phyloP scores from a whole-genome alignment of 169 alveolate species.

The Perkinsus olseni region DNA sequence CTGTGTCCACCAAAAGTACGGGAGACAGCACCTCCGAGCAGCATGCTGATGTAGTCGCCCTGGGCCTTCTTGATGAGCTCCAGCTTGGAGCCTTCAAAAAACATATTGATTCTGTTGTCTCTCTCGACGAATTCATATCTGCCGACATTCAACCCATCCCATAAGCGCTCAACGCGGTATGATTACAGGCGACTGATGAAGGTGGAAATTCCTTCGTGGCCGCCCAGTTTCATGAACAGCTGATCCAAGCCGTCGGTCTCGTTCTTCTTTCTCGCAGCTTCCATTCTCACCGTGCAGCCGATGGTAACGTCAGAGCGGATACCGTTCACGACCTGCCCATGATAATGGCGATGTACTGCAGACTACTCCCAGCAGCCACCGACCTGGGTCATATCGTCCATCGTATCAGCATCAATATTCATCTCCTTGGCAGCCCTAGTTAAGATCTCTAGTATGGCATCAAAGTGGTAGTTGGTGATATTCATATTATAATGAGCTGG shows the following conservation, averaged over 20 bases:
- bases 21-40: not conserved
- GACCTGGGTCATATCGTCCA: not conserved
- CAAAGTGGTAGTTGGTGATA: not conserved
- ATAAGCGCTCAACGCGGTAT: not conserved
- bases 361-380: not conserved
- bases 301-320: not conserved
- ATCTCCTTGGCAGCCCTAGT: not conserved
- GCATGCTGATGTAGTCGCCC: not conserved
- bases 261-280: not conserved
- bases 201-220: not conserved
- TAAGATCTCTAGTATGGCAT: not conserved
- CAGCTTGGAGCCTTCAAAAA: not conserved
- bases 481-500: not conserved
- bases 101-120: not conserved
- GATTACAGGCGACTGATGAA: not conserved
- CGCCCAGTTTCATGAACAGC: not conserved
- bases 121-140: not conserved
- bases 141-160: not conserved
- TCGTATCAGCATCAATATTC: not conserved
- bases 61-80: slow-evolving; percentile 4
- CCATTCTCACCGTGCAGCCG: not conserved
- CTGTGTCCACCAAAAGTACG: not conserved
- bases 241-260: not conserved
- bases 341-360: not conserved
- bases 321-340: not conserved